Evolutionary conservation across 1,139 yeast genomes (phyloP).

Genomic region (Ogataea hybrid): DNA sequence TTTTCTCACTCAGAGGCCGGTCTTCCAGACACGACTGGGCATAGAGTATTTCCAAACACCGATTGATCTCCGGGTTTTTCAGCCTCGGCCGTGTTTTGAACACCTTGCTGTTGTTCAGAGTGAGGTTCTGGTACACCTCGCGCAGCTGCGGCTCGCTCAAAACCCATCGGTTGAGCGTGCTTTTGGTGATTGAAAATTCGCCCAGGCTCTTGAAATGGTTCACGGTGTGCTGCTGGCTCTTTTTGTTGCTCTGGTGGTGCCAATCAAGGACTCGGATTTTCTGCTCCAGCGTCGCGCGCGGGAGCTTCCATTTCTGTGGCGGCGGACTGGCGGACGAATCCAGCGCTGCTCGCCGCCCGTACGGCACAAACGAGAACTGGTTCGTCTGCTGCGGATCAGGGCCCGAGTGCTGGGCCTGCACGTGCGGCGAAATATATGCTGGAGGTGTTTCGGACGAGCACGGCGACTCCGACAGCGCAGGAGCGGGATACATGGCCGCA

Average conservation of each 20-base stretch:
- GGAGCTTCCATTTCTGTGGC: constrained; percentile 17
- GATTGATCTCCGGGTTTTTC: constrained; percentile 31
- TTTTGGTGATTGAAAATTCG: constrained; percentile 34
- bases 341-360: not conserved
- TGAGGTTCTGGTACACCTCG: constrained; percentile 24
- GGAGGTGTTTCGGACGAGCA: not conserved
- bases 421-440: not conserved
- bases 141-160: constrained; percentile 30
- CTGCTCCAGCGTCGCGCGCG: constrained; percentile 37
- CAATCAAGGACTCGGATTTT: constrained; percentile 36
- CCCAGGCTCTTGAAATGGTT: constrained; percentile 28
- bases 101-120: constrained; percentile 24
- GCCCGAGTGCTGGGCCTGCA: not conserved
- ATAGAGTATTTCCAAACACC: constrained; percentile 33
- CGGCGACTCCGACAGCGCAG: not conserved
- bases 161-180: constrained; percentile 38
- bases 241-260: constrained; percentile 29
- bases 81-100: constrained; percentile 33
- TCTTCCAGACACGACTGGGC: constrained; percentile 34
- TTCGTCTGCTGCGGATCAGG: not conserved
- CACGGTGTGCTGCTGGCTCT: constrained; percentile 34
- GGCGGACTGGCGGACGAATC: not conserved
- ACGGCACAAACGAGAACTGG: not conserved
- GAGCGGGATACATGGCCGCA: not conserved
- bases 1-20: constrained; percentile 27